phyloP scores from a whole-genome alignment of 1,139 yeast species.

The Spencermartinsiella ligniputridi region DNA sequence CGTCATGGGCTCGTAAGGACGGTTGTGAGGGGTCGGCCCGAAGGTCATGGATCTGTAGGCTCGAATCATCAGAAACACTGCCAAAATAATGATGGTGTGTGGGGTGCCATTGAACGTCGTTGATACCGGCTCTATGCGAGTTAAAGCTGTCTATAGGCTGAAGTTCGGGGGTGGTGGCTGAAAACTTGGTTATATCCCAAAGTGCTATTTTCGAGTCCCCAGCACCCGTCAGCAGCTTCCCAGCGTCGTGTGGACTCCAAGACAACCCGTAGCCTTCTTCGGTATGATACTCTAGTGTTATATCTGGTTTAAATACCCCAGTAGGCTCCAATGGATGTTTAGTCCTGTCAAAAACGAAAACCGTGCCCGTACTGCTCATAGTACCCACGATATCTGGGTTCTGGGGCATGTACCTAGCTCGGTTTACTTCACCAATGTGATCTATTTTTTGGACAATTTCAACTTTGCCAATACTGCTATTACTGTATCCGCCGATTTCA shows the following conservation, averaged over 20 bases:
- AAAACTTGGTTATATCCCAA: slow-evolving; percentile 53
- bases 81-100: slow-evolving; percentile 50
- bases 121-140: slow-evolving; percentile 29
- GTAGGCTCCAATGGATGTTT: slow-evolving; percentile 38
- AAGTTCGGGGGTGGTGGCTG: slow-evolving; percentile 15
- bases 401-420: slow-evolving; percentile 86
- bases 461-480: slow-evolving; percentile 34
- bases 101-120: slow-evolving; percentile 46
- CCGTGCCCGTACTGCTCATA: slow-evolving; percentile 70
- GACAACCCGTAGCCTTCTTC: slow-evolving; percentile 69
- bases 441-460: slow-evolving; percentile 52
- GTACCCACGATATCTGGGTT: slow-evolving; percentile 69
- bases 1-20: slow-evolving; percentile 18
- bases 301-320: slow-evolving; percentile 33
- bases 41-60: slow-evolving; percentile 63
- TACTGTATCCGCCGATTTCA: slow-evolving; percentile 32
- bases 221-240: slow-evolving; percentile 57
- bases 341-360: slow-evolving; percentile 60
- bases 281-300: slow-evolving; percentile 54
- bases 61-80: slow-evolving; percentile 68
- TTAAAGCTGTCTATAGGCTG: slow-evolving; percentile 12
- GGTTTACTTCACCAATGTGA: slow-evolving; percentile 62
- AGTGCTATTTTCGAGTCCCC: slow-evolving; percentile 63
- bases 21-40: slow-evolving; percentile 32
- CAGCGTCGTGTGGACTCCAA: slow-evolving; percentile 48